Evolutionary conservation across 805 yeast genomes (phyloP), one percentile per base, ranked within the genome.

Genomic region (Ogataea naganishii): DNA sequence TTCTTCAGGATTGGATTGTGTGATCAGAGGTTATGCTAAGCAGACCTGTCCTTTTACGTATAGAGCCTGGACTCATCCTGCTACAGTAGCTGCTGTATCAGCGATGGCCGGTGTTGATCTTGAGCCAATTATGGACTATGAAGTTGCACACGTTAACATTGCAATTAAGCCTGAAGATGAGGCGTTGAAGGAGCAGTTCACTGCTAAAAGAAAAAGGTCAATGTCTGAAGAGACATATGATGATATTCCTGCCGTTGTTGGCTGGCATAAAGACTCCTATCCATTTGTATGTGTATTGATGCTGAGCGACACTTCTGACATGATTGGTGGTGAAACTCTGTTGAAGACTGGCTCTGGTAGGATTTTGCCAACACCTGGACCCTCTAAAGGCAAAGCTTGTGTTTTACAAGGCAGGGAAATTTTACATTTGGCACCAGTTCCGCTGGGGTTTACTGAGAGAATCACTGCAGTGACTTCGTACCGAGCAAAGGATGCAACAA

Each of bases 281-380:
- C 80, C 79, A 11, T 72, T 71, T 45, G 80, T 73, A 13, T 74
- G 79, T 50, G 80, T 74, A 11, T 57, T 73, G 36, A 74, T 74
- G 81, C 45, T 74, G 26, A 65, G 73, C 18, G 79, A 73, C 43
- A 74, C 80, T 7, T 39, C 64, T 3, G 51, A 59, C 26, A 72
- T 73, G 79, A 55, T 66, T 46, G 80, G 80, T 18, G 80, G 80
- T 28, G 80, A 72, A 45, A 72, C 79, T 3, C 58, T 67, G 18
- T 57, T 72, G 37, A 60, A 68, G 37, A 67, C 59, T 48, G 72
- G 71, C 4, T 47, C 55, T 21, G 62, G 60, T 7, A 53, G 50
- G 26, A 33, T 52, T 23, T 37, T 51, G 12, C 44, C 49, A 11
- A 49, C 54, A 14, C 46, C 52, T 1, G 69, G 67, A 7, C 74